Percentiles rank a stretch among this genome's conserved stretches.
These are phyloP conservation scores for Dothideomycetes sp. DNA, from an alignment of 2,329 filamentous ascomycete species.

Conservation along the genomic window DNA sequence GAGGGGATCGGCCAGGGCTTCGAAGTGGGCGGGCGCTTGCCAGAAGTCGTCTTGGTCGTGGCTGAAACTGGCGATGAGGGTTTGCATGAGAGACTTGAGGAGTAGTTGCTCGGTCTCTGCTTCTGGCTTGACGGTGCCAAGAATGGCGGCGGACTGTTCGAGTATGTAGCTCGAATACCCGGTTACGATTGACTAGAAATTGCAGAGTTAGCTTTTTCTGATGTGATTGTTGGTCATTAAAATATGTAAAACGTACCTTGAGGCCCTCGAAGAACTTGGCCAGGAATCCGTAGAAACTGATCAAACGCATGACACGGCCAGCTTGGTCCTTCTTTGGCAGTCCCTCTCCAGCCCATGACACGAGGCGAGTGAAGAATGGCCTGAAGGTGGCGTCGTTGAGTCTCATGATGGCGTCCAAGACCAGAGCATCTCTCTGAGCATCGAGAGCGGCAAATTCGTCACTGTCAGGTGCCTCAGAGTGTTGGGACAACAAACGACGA, in stretches of 20 bases:
- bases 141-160: constrained; percentile 60
- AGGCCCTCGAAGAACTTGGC: constrained; percentile 71
- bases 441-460: constrained; percentile 20
- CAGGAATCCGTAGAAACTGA: constrained; percentile 75
- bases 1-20: constrained; percentile 59
- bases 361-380: constrained; percentile 76
- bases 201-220: not conserved
- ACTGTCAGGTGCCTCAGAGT: constrained; percentile 52
- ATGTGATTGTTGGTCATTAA: too few species aligned
- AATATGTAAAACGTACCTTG: constrained; percentile 40
- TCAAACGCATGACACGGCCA: constrained; percentile 54
- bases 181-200: constrained; percentile 68
- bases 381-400: constrained; percentile 90
- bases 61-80: constrained; percentile 67
- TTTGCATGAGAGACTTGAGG: constrained; percentile 60
- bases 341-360: constrained; percentile 64
- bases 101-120: constrained; percentile 49
- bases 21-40: constrained; percentile 84
- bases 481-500: constrained; percentile 46
- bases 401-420: constrained; percentile 89
- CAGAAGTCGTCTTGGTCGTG: constrained; percentile 93
- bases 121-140: constrained; percentile 36
- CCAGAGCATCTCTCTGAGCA: constrained; percentile 51
- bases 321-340: constrained; percentile 53
- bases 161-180: constrained; percentile 80